These are phyloP conservation scores for Solanum peruvianum DNA, from an alignment of 257 asterid species.

Conservation along the genomic window DNA sequence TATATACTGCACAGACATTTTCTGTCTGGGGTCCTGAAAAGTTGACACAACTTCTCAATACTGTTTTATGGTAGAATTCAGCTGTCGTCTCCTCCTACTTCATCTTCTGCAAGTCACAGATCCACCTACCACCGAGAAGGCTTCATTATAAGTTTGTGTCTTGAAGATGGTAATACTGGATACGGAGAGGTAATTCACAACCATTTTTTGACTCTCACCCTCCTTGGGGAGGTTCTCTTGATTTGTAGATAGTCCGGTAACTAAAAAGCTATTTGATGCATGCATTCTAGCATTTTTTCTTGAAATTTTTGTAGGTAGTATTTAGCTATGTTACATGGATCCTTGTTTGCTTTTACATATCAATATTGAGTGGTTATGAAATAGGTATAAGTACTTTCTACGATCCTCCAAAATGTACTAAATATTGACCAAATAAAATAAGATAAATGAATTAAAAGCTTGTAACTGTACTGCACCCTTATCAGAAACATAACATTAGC, in stretches of 20 bases:
- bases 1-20: not conserved
- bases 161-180: constrained; percentile 80
- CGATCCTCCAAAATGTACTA: not conserved
- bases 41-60: not conserved
- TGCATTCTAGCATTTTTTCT: not conserved
- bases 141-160: constrained; percentile 49
- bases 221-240: not conserved
- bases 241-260: not conserved
- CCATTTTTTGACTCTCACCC: not conserved
- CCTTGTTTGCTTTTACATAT: not conserved
- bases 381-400: not conserved
- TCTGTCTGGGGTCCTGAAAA: not conserved
- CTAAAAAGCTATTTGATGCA: not conserved
- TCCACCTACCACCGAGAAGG: constrained; percentile 68
- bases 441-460: not conserved
- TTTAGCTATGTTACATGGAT: not conserved
- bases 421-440: not conserved
- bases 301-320: not conserved
- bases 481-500: not conserved
- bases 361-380: not conserved
- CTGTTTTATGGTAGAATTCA: constrained; percentile 44
- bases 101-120: constrained; percentile 35
- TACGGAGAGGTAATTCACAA: constrained; percentile 65
- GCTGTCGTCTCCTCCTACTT: constrained; percentile 85
- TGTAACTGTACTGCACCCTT: not conserved